phyloP scores from a whole-genome alignment of 176 grass and related monocot species.

The Oryza meridionalis region DNA sequence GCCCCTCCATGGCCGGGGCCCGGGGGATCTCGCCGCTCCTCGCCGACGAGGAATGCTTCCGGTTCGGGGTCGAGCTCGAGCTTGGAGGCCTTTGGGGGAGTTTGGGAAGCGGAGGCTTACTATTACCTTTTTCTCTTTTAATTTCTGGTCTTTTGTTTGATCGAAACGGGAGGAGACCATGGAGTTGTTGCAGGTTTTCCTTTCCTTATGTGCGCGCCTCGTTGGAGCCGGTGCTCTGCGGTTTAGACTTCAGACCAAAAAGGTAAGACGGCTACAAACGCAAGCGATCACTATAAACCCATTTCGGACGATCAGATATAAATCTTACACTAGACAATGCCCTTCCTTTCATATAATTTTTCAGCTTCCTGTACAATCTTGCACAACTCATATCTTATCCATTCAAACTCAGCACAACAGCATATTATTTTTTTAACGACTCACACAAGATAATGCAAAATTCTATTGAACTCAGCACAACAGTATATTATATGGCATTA shows the following conservation, averaged over 20 bases:
- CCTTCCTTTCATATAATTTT: no score
- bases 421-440: no score
- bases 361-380: no score
- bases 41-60: neutral
- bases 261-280: neutral
- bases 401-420: no score
- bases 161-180: conserved; percentile 24
- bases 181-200: neutral
- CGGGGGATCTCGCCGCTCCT: conserved; percentile 25
- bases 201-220: neutral
- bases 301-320: no score
- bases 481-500: no score
- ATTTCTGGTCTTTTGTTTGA: conserved; percentile 20
- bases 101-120: neutral
- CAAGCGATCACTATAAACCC: no score
- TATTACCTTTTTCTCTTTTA: neutral
- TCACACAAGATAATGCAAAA: no score
- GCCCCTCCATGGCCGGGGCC: conserved; percentile 62
- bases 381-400: no score
- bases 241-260: neutral
- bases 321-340: no score
- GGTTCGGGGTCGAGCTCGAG: neutral
- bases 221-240: neutral
- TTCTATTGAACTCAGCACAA: no score
- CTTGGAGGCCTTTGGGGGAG: neutral